Percentiles rank a stretch among this genome's conserved stretches.
Evolutionary conservation across 2,329 filamentous ascomycete genomes (phyloP).

Genomic region (Diaporthe citri): DNA sequence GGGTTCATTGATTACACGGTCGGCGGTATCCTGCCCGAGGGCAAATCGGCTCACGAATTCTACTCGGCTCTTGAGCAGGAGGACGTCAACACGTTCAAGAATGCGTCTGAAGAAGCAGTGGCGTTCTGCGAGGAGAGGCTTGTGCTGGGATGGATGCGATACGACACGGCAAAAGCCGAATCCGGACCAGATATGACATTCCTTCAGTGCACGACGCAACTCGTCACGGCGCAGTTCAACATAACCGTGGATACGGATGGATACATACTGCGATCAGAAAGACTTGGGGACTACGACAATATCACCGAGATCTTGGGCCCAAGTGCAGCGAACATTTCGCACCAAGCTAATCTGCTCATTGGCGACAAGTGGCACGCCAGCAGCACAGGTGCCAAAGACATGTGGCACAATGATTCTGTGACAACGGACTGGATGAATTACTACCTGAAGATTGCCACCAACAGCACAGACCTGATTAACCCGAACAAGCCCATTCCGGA

Average conservation of each 20-base stretch:
- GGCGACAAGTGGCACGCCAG: background rate
- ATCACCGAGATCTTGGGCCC: slow-evolving; percentile 42
- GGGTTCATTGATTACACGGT: background rate
- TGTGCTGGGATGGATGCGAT: slow-evolving; percentile 28
- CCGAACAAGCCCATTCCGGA: slow-evolving; percentile 43
- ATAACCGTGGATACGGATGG: slow-evolving; percentile 48
- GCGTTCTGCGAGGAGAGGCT: background rate
- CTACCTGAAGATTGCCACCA: slow-evolving; percentile 51
- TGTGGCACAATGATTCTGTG: slow-evolving; percentile 62
- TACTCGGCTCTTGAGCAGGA: background rate
- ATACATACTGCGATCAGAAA: slow-evolving; percentile 42
- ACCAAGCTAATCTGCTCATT: slow-evolving; percentile 35
- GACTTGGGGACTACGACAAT: slow-evolving; percentile 35
- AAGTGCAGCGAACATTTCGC: slow-evolving; percentile 41
- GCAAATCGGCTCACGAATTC: slow-evolving; percentile 10
- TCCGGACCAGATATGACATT: slow-evolving; percentile 42
- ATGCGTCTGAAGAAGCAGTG: background rate
- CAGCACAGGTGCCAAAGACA: background rate
- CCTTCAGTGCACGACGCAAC: slow-evolving; percentile 44
- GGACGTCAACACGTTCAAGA: background rate
- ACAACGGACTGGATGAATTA: slow-evolving; percentile 61
- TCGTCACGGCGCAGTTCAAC: slow-evolving; percentile 52
- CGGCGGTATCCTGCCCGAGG: background rate
- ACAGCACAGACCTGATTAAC: slow-evolving; percentile 51
- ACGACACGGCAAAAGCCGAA: slow-evolving; percentile 31